Evolutionary conservation across 768 basidiomycete species (phyloP), one percentile per base, ranked within the genome.

Genomic region (Leccinum longicurvipes): DNA sequence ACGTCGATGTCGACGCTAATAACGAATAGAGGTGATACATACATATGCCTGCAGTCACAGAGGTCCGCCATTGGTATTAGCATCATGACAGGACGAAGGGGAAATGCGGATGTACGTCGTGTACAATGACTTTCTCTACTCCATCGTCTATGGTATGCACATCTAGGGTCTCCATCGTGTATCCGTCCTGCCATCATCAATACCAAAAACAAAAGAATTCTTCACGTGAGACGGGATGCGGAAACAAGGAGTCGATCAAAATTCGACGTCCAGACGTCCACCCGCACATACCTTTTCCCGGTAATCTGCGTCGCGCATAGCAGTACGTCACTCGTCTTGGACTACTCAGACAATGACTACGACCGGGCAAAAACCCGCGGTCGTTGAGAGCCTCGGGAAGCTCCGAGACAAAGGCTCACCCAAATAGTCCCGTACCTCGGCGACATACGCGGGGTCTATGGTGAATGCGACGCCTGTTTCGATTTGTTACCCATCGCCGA

Each of bases 391-490:
- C 36, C 23, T 55, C 50, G 17, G 27, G 31, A 19, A 21, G 45
- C 8, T 6, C 8, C 5, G 14, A 34, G 23, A 45, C 12, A 14
- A 44, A n/a, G 23, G 51, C 76, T 57, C 62, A 92, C 93, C 93
- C 69, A 97, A 71, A 68, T 95, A 91, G 46, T 85, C 87, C 49
- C 86, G 80, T 8, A 94, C 93, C 71, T 93, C 89, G 0, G 80
- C 73, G 50, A 83, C 86, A 58, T 86, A 84, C 11, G 69, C 76
- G 0, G 89, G 86, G 60, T 96, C 91, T 68, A 98, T 94, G 11
- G 89, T 87, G 71, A 91, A 94, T 2, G 90, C 91, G 5, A 94
- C 74, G 4, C 93, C 91, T 91, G 36, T n/a, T 36, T 39, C 36
- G 4, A 39, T 39, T 39, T 36, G 8, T 36, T n/a, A 36, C 4